Percentiles rank a stretch among this genome's conserved stretches.
These are phyloP conservation scores for Trichodelitschia bisporula DNA, from an alignment of 495 filamentous ascomycete genomes.

Conservation along the genomic window DNA sequence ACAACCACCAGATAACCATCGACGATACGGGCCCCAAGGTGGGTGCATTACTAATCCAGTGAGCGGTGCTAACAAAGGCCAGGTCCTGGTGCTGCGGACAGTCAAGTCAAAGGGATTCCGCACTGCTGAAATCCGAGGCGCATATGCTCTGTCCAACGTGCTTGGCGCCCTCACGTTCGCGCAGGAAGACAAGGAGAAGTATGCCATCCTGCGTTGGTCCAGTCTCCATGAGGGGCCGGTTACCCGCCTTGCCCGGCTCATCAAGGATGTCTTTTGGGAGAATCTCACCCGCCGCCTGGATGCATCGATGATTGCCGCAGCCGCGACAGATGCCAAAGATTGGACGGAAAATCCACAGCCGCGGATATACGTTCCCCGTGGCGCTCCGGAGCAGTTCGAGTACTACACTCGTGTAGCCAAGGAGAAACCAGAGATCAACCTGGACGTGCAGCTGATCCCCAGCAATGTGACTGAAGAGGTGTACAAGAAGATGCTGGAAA, in stretches of 20 bases:
- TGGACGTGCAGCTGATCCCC: background rate
- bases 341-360: background rate
- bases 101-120: background rate
- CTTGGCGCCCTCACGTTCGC: background rate
- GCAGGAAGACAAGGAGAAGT: background rate
- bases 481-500: background rate
- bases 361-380: conserved; percentile 1
- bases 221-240: background rate
- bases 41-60: background rate
- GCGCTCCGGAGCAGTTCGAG: background rate
- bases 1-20: background rate
- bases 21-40: background rate
- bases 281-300: background rate
- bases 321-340: background rate
- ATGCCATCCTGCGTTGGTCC: background rate
- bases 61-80: background rate
- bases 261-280: background rate
- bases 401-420: background rate
- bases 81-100: background rate
- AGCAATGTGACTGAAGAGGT: background rate
- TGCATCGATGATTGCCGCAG: background rate
- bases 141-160: background rate
- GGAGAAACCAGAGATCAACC: background rate
- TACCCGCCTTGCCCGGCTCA: background rate
- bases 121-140: background rate